These are phyloP conservation scores for Trichoderma guizhouense DNA, from an alignment of 2,329 filamentous ascomycete genomes.

Conservation along the genomic window DNA sequence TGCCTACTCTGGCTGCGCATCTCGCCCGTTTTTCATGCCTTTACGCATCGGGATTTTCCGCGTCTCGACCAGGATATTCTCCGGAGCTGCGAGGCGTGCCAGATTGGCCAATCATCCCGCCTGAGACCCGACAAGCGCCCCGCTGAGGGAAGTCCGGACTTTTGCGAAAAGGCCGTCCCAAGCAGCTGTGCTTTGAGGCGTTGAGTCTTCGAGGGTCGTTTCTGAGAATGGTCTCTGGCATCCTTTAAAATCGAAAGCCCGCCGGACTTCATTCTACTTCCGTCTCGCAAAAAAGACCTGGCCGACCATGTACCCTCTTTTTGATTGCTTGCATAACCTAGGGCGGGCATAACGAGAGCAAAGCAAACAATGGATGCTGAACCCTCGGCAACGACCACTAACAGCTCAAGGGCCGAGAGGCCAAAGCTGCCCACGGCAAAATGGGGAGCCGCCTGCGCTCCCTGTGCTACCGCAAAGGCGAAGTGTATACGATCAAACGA, in stretches of 20 bases:
- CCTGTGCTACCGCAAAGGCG: conserved; percentile 48
- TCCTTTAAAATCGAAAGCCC: conserved; percentile 19
- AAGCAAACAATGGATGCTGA: conserved; percentile 13
- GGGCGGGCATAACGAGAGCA: neutral
- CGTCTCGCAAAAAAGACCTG: neutral
- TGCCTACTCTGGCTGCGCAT: neutral
- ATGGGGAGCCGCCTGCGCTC: conserved; percentile 50
- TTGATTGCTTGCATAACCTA: conserved; percentile 14
- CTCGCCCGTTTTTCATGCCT: neutral
- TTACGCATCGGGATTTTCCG: neutral
- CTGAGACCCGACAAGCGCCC: neutral
- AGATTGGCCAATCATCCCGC: neutral
- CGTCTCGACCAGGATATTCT: neutral
- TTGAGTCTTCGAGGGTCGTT: neutral
- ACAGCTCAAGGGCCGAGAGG: conserved; percentile 20
- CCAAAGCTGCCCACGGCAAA: conserved; percentile 37
- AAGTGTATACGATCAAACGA: conserved; percentile 46
- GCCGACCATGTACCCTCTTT: conserved; percentile 14
- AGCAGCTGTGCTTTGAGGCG: neutral
- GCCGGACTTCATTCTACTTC: conserved; percentile 19
- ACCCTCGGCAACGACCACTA: neutral
- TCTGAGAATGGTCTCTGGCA: neutral
- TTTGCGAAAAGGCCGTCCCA: conserved; percentile 20
- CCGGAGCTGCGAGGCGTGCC: conserved; percentile 5
- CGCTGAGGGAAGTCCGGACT: conserved; percentile 12